Conservation (phyloP, 1,139 yeast species). For the Saccharomyces hybrid region DNA sequence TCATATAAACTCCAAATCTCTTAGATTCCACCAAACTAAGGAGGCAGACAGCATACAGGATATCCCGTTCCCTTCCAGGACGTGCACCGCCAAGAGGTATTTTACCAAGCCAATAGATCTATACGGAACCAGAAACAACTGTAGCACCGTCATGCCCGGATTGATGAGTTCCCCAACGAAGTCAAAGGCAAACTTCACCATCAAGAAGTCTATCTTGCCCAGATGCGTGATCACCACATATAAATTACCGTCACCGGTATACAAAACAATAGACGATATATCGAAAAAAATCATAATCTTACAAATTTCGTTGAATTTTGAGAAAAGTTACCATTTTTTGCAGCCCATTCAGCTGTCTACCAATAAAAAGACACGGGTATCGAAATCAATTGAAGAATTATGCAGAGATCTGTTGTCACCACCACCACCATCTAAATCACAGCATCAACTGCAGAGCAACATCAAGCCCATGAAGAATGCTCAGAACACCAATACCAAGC, state of each 20-base stretch:
- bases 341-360: neutral
- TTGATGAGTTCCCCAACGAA: neutral
- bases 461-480: constrained; percentile 1
- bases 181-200: neutral
- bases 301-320: constrained; percentile 2
- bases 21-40: neutral
- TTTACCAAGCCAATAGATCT: neutral
- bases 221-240: neutral
- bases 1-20: neutral
- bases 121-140: neutral
- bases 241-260: neutral
- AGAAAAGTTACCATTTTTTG: constrained; percentile 4
- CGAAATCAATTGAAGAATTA: neutral
- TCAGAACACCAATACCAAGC: neutral
- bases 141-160: neutral
- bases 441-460: neutral
- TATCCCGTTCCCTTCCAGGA: neutral
- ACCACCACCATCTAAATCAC: neutral
- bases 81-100: neutral
- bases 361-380: neutral
- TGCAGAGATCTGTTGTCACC: neutral
- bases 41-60: neutral
- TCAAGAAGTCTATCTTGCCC: neutral
- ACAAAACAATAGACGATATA: neutral
- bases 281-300: neutral